Base-by-base conservation (phyloP, 441 rosid species). In the Erodium moschatum region DNA sequence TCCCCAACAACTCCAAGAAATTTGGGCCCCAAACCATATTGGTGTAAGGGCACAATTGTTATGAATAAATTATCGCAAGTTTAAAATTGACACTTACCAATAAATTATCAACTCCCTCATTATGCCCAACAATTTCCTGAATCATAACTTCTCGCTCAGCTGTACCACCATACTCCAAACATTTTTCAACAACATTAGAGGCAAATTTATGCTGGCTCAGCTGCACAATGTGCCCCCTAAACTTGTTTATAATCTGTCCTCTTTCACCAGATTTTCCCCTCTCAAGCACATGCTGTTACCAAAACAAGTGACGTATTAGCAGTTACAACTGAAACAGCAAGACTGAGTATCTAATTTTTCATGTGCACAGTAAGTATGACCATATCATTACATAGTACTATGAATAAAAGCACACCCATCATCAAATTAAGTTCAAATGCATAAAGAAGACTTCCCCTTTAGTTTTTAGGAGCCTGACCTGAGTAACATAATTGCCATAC, bases 401-500 rank as follows among this genome's bases (percentile, higher is more conserved):
- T 6, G 10, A 40, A 8, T 40, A 40, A 40, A 40, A 24, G 27
- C 27, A 24, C 27, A 24, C 27, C 27, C 27, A 24, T 24, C 27
- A 24, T 24, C 27, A 24, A 24, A 24, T 24, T 24, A 24, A 24
- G 27, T 24, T 24, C 27, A 24, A 24, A 24, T 2, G 2, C 27
- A 24, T 24, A 24, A 24, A 24, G 27, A 24, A 24, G 27, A 24
- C 11, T 40, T 40, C 46, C 11, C 46, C 11, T 40, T 40, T 40
- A 6, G 46, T 11, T 11, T 8, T 19, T 5, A 54, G 19, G 15
- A 54, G 21, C 8, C 82, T 72, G 58, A 92, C 99, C 98, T 95
- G 99, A 38, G 91, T 89, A 65, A 95, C 97, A 78, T 95, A 95
- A 82, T 95, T 95, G 65, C 99, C 99, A 84, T 95, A 95, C 76